Base-by-base conservation (phyloP, 1,139 yeast genomes). In the Candida neerlandica region DNA sequence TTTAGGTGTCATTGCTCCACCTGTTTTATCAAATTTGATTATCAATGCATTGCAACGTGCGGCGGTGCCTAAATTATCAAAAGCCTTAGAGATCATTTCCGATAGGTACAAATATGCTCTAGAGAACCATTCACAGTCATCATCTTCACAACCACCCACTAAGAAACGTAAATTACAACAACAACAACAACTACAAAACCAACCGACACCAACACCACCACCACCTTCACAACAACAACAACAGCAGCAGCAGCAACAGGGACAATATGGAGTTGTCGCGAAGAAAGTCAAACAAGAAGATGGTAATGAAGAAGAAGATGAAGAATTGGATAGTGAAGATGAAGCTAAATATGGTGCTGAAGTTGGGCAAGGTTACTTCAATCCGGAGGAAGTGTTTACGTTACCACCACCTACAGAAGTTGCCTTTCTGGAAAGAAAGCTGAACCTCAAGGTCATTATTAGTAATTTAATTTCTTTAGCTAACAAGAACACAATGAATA, bases 81-180 rank as follows among this genome's bases (percentile, higher is more conserved):
- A 83, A 52, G 95, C 89, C 0, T 70, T 90, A 52, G 81, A 82
- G 16, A 82, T 89, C 46, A 81, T 89, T 4, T 74, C 83, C 34
- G 81, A 85, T 12, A 75, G 97, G 51, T 84, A 84, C 53, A 57
- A 57, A 26, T 59, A 66, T 52, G 75, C 69, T 1, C 48, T 70
- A 1, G 29, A 42, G 23, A 41, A 41, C n/a, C 38, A 42, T 35
- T 3, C 46, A 47, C 37, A 45, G 33, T 5, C 38, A 10, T 11
- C 21, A 9, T 10, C 14, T 12, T 18, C 33, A 38, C 40, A 21
- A 7, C 21, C 33, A 33, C 14, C 34, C 30, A 30, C 44, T 46
- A 50, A 42, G 27, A 29, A 16, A 10, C 16, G 37, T 12, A 27
- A 37, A 16, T 4, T 11, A 29, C 14, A 15, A 19, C 48, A 23